Evolutionary conservation across 495 filamentous ascomycete genomes (phyloP), one percentile per base, ranked within the genome.

Genomic region (Tuber melanosporum): DNA sequence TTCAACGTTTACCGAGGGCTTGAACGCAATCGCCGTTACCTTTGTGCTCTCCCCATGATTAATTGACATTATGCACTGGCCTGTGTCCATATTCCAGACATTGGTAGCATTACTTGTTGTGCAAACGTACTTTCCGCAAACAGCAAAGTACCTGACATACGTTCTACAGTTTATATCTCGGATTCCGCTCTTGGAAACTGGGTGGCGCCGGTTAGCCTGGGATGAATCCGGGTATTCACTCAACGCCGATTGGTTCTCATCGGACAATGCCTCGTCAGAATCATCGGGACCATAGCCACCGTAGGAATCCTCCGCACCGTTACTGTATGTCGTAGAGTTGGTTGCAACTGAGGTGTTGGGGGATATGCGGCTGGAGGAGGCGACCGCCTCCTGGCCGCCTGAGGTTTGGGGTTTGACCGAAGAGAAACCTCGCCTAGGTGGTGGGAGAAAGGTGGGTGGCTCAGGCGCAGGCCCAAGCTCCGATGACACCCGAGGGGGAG

Each of bases 101-200:
- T 92, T 89, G 10, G 95, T 97, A 71, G 93, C 85, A 76, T 92
- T 90, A 15, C 94, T 94, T 17, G 90, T 91, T 2, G 94, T 95
- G 83, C 93, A 97, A 20, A 94, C 91, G 75, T 92, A 91, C 77
- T 93, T 90, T 19, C 95, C 96, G 83, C 92, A 97, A 52, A 95
- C 91, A 76, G 93, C 94, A 83, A 97, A 90, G 46, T 94, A 85
- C 26, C 92, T 90, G 12, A 93, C 92, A 78, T 98, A 95, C 81
- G 93, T 90, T 77, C 92, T 91, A 1, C 92, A 94, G n/a, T 86
- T 83, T 73, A 99, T 97, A 77, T 94, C 91, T 32, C 85, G 87
- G 2, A 88, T 88, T 0, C 92, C 91, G 41, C 89, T 86, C 82
- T 88, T 91, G 77, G 92, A 89, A 76, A 88, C 86, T 0, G 95